Percentiles rank a stretch among this genome's conserved stretches.
phyloP scores from a whole-genome alignment of 2,329 filamentous ascomycete species.

The Phoma sp. region DNA sequence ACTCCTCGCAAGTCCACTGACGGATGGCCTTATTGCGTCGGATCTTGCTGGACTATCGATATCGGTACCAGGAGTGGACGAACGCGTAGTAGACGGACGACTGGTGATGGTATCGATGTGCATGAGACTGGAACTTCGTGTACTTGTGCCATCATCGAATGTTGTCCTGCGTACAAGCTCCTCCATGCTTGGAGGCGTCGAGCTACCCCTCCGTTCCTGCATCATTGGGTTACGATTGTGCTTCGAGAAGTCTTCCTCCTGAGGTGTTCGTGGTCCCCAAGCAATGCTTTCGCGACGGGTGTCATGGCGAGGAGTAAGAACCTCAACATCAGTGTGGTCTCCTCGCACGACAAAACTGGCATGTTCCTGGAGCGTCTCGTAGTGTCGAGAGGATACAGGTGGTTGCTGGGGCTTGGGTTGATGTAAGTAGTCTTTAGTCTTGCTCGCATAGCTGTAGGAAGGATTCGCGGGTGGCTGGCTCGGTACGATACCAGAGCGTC shows the following conservation, averaged over 20 bases:
- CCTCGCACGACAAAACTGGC: slow-evolving; percentile 20
- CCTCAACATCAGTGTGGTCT: slow-evolving; percentile 8
- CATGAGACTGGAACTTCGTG: slow-evolving; percentile 5
- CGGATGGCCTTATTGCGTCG: slow-evolving; percentile 29
- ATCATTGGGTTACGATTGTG: slow-evolving; percentile 21
- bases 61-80: slow-evolving; percentile 3
- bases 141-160: slow-evolving; percentile 19
- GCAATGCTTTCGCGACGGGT: slow-evolving; percentile 37
- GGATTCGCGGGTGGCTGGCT: slow-evolving; percentile 3
- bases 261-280: slow-evolving; percentile 21
- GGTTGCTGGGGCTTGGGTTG: slow-evolving; percentile 10
- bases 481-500: slow-evolving; percentile 3
- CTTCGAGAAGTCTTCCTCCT: slow-evolving; percentile 11
- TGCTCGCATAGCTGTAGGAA: slow-evolving; percentile 9
- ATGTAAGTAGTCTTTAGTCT: background rate
- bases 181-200: slow-evolving; percentile 29
- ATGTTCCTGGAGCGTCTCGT: slow-evolving; percentile 37
- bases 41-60: slow-evolving; percentile 9
- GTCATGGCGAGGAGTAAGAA: slow-evolving; percentile 23
- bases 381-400: slow-evolving; percentile 21
- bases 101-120: slow-evolving; percentile 24
- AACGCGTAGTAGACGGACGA: slow-evolving; percentile 10
- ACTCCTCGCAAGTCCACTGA: slow-evolving; percentile 34
- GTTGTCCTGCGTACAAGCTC: slow-evolving; percentile 26
- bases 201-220: slow-evolving; percentile 12